Percentiles rank a stretch among this genome's conserved stretches.
phyloP scores from a whole-genome alignment of 257 asterid species.

The Echium plantagineum region DNA sequence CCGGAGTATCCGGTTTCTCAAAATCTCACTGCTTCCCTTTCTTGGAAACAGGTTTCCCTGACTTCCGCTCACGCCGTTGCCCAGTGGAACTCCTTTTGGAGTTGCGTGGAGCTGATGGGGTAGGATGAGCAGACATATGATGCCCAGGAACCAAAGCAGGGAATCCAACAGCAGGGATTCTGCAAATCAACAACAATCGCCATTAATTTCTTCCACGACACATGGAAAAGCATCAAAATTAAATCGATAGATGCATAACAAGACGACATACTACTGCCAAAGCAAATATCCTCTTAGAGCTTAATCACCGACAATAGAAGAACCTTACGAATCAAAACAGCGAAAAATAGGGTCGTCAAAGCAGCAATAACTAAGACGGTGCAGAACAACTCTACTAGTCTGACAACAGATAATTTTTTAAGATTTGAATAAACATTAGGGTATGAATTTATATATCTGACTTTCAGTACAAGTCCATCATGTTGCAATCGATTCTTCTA shows the following conservation, averaged over 20 bases:
- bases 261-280: neutral
- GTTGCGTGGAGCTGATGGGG: conserved; percentile 36
- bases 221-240: neutral
- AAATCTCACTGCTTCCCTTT: conserved; percentile 28
- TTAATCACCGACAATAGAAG: neutral
- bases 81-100: conserved; percentile 34
- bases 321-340: neutral
- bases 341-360: neutral
- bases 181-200: conserved; percentile 26
- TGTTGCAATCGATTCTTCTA: neutral
- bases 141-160: conserved; percentile 99
- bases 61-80: conserved; percentile 28
- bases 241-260: neutral
- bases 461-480: neutral
- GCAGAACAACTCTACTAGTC: neutral
- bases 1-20: conserved; percentile 9
- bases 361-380: neutral
- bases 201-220: neutral
- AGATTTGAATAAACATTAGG: neutral
- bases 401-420: neutral
- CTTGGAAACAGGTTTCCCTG: conserved; percentile 37
- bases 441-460: neutral
- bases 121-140: conserved; percentile 62
- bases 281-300: neutral
- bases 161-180: conserved; percentile 99